Evolutionary conservation across 2,329 filamentous ascomycete genomes (phyloP).

Genomic region (Cadophora luteo-olivacea): DNA sequence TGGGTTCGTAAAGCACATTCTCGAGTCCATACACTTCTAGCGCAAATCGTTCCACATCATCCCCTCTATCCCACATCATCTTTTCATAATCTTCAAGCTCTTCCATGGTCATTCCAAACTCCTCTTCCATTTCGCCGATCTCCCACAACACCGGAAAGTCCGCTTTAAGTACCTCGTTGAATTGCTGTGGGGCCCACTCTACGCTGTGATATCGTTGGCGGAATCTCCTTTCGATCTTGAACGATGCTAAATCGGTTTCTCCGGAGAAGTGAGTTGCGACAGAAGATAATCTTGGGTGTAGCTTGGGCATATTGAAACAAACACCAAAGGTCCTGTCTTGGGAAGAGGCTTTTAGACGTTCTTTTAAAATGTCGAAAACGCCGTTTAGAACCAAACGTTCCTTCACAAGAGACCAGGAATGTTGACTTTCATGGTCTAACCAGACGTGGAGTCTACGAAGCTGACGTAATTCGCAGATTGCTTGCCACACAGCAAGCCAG

Average conservation of each 20-base stretch:
- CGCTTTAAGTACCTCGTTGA: neutral
- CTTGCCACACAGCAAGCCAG: neutral
- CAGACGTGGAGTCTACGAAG: constrained; percentile 6
- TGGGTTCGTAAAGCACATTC: neutral
- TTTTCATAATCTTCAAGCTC: constrained; percentile 3
- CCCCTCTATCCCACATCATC: neutral
- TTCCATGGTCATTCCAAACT: neutral
- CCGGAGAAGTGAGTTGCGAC: neutral
- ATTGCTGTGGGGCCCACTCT: neutral
- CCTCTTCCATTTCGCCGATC: neutral
- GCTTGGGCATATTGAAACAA: constrained; percentile 7
- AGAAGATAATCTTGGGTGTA: constrained; percentile 7
- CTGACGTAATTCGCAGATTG: neutral
- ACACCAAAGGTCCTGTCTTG: neutral
- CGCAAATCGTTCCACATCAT: neutral
- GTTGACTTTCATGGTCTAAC: constrained; percentile 10
- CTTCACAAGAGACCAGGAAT: constrained; percentile 8
- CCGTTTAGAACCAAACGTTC: neutral
- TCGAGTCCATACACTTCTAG: neutral
- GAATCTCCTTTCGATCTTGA: constrained; percentile 3
- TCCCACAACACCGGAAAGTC: constrained; percentile 7
- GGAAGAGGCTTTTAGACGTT: neutral
- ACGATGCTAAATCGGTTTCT: neutral
- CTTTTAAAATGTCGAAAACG: neutral
- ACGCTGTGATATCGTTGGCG: constrained; percentile 12